A percentile compares a stretch with the other conserved stretches of the same genome.
Evolutionary conservation across 2,329 filamentous ascomycete genomes (phyloP).

Genomic region (Phyllosticta citriasiana): DNA sequence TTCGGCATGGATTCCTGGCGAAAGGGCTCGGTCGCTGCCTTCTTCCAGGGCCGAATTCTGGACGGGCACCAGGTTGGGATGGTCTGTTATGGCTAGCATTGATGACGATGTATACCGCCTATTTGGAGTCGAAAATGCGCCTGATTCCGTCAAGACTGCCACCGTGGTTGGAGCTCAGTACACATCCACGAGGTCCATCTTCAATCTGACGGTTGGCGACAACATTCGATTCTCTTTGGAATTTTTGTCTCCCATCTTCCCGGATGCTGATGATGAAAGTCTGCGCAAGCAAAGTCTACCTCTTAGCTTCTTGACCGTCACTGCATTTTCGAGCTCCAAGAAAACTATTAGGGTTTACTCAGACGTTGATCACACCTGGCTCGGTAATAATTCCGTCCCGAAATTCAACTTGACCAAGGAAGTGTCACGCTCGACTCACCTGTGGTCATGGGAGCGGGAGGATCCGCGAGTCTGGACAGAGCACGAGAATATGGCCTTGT

Average conservation of each 20-base stretch:
- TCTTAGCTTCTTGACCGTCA: conserved; percentile 35
- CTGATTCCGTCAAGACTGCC: conserved; percentile 23
- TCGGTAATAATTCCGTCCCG: conserved; percentile 19
- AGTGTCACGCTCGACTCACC: conserved; percentile 15
- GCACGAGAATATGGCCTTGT: conserved; percentile 32
- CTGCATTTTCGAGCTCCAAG: conserved; percentile 15
- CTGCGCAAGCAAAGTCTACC: conserved; percentile 35
- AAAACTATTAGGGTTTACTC: conserved; percentile 31
- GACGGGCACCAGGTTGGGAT: conserved; percentile 31
- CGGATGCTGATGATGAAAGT: conserved; percentile 19
- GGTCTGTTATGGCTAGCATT: conserved; percentile 33
- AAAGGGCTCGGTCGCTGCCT: conserved; percentile 26
- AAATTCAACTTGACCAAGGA: conserved; percentile 17
- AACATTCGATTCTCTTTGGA: conserved; percentile 28
- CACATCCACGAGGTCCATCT: conserved; percentile 33
- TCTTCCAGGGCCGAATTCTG: conserved; percentile 33
- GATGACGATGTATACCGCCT: conserved; percentile 30
- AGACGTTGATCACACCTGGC: conserved; percentile 36
- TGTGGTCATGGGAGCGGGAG: conserved; percentile 25
- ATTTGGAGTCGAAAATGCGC: conserved; percentile 24
- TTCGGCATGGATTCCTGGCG: conserved; percentile 34
- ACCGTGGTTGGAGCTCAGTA: conserved; percentile 28
- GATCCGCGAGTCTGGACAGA: conserved; percentile 24
- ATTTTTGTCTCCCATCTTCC: conserved; percentile 36
- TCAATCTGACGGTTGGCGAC: conserved; percentile 29